phyloP scores from a whole-genome alignment of 2,329 filamentous ascomycete genomes.

The Anisogramma anomala region DNA sequence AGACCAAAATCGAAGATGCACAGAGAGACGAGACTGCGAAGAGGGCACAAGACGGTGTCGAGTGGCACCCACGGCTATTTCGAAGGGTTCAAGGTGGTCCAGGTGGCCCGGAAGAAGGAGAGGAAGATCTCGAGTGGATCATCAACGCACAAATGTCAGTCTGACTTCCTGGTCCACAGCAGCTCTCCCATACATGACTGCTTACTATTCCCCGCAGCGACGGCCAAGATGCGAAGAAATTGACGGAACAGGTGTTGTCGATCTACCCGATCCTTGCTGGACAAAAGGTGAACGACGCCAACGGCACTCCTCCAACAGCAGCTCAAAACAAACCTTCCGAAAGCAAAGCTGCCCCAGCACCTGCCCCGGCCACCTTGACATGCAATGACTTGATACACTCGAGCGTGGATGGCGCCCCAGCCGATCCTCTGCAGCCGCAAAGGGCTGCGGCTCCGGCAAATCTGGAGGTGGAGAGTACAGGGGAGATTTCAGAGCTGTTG shows the following conservation, averaged over 20 bases:
- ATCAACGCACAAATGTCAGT: slow-evolving; percentile 73
- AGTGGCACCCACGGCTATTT: slow-evolving; percentile 86
- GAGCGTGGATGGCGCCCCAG: slow-evolving; percentile 30
- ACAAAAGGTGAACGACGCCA: slow-evolving; percentile 47
- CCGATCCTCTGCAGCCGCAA: slow-evolving; percentile 1
- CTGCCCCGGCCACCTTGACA: slow-evolving; percentile 9
- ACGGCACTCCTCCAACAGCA: slow-evolving; percentile 42
- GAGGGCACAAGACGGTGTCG: slow-evolving; percentile 63
- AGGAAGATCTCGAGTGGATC: slow-evolving; percentile 90
- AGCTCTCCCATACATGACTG: slow-evolving; percentile 3
- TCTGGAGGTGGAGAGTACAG: slow-evolving; percentile 17
- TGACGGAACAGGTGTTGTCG: slow-evolving; percentile 70
- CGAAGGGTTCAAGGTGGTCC: slow-evolving; percentile 59
- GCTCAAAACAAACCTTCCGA: slow-evolving; percentile 14
- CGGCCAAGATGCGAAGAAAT: slow-evolving; percentile 46
- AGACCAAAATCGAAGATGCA: slow-evolving; percentile 88
- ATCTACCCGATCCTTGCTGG: slow-evolving; percentile 78
- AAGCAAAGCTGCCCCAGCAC: slow-evolving; percentile 15
- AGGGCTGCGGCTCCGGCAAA: slow-evolving; percentile 8
- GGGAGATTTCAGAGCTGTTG: slow-evolving; percentile 34
- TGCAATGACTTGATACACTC: slow-evolving; percentile 45
- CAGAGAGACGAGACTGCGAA: slow-evolving; percentile 81
- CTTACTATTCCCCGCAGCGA: slow-evolving; percentile 35
- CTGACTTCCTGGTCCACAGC: background rate
- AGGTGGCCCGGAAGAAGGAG: slow-evolving; percentile 62